Percentiles rank a stretch among this genome's conserved stretches.
Conservation (phyloP, 176 grass and related monocot genomes). For the Eragrostis nindensis region DNA sequence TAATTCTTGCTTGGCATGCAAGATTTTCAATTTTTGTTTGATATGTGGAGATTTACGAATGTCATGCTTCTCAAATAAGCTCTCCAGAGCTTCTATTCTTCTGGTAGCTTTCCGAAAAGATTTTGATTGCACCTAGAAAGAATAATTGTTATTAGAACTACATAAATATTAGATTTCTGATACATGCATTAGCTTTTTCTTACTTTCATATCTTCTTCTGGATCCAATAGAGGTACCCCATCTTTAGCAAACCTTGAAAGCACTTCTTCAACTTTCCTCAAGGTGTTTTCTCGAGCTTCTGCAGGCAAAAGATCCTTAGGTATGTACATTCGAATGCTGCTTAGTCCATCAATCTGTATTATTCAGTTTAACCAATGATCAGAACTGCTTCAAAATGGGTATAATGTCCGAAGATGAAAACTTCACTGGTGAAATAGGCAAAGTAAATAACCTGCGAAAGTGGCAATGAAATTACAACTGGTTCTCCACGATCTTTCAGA, state of each 20-base stretch:
- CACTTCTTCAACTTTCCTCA: slow-evolving; percentile 80
- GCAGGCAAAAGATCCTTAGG: slow-evolving; percentile 87
- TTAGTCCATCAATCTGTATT: slow-evolving; percentile 78
- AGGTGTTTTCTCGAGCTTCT: slow-evolving; percentile 85
- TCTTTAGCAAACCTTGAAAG: slow-evolving; percentile 87
- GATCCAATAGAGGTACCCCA: slow-evolving; percentile 91
- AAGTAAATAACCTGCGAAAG: slow-evolving; percentile 73
- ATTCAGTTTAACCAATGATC: slow-evolving; percentile 37
- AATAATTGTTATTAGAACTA: slow-evolving; percentile 18
- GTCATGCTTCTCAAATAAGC: slow-evolving; percentile 86
- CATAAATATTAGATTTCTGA: neutral
- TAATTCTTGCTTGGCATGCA: slow-evolving; percentile 91
- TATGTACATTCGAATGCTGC: slow-evolving; percentile 82
- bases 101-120: slow-evolving; percentile 69
- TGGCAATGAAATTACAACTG: slow-evolving; percentile 79
- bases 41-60: slow-evolving; percentile 77
- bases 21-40: slow-evolving; percentile 77
- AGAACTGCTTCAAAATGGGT: neutral
- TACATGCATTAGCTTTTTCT: slow-evolving; percentile 38
- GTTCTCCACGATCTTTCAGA: slow-evolving; percentile 74
- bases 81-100: slow-evolving; percentile 92
- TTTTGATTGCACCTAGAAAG: slow-evolving; percentile 75
- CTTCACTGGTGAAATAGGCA: slow-evolving; percentile 19
- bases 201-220: slow-evolving; percentile 98
- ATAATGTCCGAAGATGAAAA: slow-evolving; percentile 5